Conservation (phyloP, 768 basidiomycete genomes). For the Podaxis sp. region DNA sequence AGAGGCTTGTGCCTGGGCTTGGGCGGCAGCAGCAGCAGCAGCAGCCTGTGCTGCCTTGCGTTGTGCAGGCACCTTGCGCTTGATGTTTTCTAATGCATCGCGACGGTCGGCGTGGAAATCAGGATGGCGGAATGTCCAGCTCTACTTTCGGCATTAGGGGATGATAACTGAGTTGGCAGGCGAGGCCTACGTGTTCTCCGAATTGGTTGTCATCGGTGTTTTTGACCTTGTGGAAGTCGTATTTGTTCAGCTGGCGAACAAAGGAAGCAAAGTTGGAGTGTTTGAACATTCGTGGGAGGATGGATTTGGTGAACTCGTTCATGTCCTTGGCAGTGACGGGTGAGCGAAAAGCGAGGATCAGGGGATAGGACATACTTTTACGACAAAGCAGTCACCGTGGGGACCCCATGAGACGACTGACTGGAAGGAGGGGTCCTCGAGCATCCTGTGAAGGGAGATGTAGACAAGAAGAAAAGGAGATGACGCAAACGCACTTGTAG, state of each 20-base stretch:
- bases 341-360: not conserved
- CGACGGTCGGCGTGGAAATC: slow-evolving; percentile 53
- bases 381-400: slow-evolving; percentile 83
- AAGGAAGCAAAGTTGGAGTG: slow-evolving; percentile 93
- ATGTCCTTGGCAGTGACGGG: slow-evolving; percentile 50
- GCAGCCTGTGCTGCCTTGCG: slow-evolving; percentile 40
- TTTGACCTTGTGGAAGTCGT: slow-evolving; percentile 96
- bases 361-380: slow-evolving; percentile 47
- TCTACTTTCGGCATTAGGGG: slow-evolving; percentile 22
- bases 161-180: not conserved
- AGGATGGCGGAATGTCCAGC: slow-evolving; percentile 58
- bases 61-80: slow-evolving; percentile 53
- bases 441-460: slow-evolving; percentile 55
- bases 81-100: slow-evolving; percentile 54
- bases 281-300: slow-evolving; percentile 91
- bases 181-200: slow-evolving; percentile 48
- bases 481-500: slow-evolving; percentile 60
- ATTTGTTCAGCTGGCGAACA: slow-evolving; percentile 92
- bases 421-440: slow-evolving; percentile 71
- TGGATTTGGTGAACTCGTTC: slow-evolving; percentile 91
- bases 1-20: slow-evolving; percentile 2
- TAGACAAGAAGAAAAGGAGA: not conserved
- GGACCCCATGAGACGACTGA: slow-evolving; percentile 82
- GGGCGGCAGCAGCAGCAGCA: slow-evolving; percentile 4
- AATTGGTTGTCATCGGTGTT: slow-evolving; percentile 78